phyloP scores from a whole-genome alignment of 257 asterid species.

The Fraxinus americana region DNA sequence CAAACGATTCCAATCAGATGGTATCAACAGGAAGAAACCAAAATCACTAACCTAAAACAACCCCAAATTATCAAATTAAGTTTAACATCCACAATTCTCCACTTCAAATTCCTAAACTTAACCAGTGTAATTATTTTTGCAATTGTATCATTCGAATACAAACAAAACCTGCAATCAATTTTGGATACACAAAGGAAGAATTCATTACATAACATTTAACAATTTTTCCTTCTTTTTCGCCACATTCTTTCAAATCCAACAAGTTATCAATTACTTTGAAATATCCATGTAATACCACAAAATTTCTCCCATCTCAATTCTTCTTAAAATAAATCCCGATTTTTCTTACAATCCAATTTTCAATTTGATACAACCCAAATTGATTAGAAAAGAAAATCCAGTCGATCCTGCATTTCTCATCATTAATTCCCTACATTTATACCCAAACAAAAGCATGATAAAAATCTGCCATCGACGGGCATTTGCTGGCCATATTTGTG shows the following conservation, averaged over 20 bases:
- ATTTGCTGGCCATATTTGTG: too few species aligned
- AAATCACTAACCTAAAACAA: background rate
- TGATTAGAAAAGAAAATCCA: slow-evolving; percentile 11
- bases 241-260: slow-evolving; percentile 25
- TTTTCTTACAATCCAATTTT: slow-evolving; percentile 13
- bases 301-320: background rate
- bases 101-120: slow-evolving; percentile 6
- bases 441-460: background rate
- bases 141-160: background rate
- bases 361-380: slow-evolving; percentile 11
- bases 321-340: background rate
- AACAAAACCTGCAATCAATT: background rate
- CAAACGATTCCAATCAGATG: slow-evolving; percentile 32
- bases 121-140: background rate
- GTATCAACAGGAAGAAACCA: slow-evolving; percentile 6
- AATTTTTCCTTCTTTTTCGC: background rate
- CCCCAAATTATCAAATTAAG: slow-evolving; percentile 16
- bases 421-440: slow-evolving; percentile 33
- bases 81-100: slow-evolving; percentile 6
- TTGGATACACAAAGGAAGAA: slow-evolving; percentile 1
- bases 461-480: background rate
- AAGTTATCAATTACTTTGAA: slow-evolving; percentile 9
- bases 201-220: slow-evolving; percentile 15
- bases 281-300: background rate
- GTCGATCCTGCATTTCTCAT: slow-evolving; percentile 7